Evolutionary conservation across 139 green algal species (phyloP).

Genomic region (Edaphochlamys debaryana): DNA sequence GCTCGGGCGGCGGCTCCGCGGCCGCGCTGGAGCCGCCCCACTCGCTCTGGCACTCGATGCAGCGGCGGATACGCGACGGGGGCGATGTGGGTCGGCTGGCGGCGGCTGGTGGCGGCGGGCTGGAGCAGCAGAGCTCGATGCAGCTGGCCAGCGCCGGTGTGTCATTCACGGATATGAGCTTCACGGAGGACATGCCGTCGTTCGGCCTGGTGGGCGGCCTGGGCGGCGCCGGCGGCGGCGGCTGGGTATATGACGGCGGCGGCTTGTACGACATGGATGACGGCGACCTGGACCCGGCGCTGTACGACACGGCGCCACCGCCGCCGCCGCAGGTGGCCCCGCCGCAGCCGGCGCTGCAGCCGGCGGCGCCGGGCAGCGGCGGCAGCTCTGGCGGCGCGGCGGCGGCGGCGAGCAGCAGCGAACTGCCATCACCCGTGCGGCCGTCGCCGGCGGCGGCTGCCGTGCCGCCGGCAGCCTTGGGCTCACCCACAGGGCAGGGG

Average conservation of each 20-base stretch:
- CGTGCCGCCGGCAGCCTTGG: too few relatives aligned
- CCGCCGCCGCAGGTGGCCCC: not conserved
- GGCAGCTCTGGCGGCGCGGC: not conserved
- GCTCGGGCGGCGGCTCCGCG: too few relatives aligned
- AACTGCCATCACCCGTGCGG: too few relatives aligned
- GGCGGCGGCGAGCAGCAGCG: not conserved
- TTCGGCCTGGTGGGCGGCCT: slow-evolving; percentile 21
- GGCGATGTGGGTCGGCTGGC: too few relatives aligned
- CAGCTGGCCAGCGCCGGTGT: too few relatives aligned
- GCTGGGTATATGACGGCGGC: not conserved
- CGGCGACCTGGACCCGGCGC: slow-evolving; percentile 3
- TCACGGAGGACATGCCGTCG: slow-evolving; percentile 20
- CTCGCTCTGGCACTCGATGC: slow-evolving; percentile 41
- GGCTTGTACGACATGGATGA: slow-evolving; percentile 39
- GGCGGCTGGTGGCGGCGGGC: too few relatives aligned
- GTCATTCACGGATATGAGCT: too few relatives aligned
- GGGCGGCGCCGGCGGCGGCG: not conserved
- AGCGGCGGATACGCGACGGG: slow-evolving; percentile 16
- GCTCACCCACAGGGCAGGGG: too few relatives aligned
- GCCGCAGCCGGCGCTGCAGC: not conserved
- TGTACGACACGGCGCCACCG: not conserved
- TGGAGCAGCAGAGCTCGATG: not conserved
- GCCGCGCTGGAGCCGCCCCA: not conserved
- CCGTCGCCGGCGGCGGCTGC: too few relatives aligned
- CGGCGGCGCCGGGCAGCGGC: not conserved